Conservation (phyloP, 306 rosid species). For the Geum urbanum region DNA sequence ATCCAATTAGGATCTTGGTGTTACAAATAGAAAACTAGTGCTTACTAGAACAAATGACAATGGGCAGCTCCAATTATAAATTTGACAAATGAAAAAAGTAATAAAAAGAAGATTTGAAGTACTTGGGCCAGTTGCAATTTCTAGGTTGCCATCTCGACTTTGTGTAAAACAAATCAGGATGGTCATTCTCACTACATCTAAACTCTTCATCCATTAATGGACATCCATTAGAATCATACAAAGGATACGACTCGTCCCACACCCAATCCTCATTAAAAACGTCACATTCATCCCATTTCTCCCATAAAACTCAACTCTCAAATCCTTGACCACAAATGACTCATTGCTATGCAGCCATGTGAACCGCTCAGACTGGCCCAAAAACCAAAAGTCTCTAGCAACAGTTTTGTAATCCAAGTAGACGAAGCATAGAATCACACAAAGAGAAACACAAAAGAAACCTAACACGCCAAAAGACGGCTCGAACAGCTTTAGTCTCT, state of each 20-base stretch:
- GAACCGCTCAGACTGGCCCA: conserved; percentile 46
- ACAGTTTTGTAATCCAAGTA: conserved; percentile 49
- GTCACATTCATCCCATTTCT: conserved; percentile 45
- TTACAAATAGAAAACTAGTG: too few species aligned
- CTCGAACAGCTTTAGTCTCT: conserved; percentile 54
- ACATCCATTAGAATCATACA: conserved; percentile 65
- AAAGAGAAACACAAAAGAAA: conserved; percentile 44
- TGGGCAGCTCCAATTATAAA: too few species aligned
- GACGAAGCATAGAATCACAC: conserved; percentile 48
- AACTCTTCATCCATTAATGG: conserved; percentile 68
- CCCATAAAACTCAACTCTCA: conserved; percentile 59
- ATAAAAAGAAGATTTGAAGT: background rate
- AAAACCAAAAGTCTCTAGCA: conserved; percentile 33
- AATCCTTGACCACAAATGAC: conserved; percentile 12
- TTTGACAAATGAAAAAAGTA: background rate
- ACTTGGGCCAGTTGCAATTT: conserved; percentile 82
- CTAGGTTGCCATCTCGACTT: conserved; percentile 97
- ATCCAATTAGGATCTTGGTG: too few species aligned
- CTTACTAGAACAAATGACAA: too few species aligned
- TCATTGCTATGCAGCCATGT: conserved; percentile 45
- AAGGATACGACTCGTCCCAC: conserved; percentile 80
- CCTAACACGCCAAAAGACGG: conserved; percentile 63
- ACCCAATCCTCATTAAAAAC: conserved; percentile 83
- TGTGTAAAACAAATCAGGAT: conserved; percentile 79
- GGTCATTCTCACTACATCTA: conserved; percentile 83